Base-by-base conservation (phyloP, 2,329 filamentous ascomycete genomes). In the Ophiostoma populinum region DNA sequence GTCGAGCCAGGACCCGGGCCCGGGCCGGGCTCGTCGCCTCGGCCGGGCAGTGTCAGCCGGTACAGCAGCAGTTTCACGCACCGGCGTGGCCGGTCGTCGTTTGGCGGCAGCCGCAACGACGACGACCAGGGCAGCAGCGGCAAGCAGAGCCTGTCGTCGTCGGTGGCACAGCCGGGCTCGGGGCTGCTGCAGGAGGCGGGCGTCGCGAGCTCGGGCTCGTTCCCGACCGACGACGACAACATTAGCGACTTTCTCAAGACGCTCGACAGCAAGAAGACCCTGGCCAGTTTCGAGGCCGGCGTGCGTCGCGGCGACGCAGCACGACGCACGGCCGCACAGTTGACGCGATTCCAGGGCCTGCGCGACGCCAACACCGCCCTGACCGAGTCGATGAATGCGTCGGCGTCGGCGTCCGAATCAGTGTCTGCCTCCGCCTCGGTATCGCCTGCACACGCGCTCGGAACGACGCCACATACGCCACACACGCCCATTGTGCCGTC, bases 11-110 rank as follows among this genome's bases (percentile, higher is more conserved):
- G 73, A 67, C 1, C 62, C 73, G 66, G 78, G 8, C 72, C 71
- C 24, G 75, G 82, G 7, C 60, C 70, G 75, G 82, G 7, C 60
- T 70, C 37, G 74, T 77, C 6, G 73, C 85, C 87, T 3, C 80
- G 79, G 42, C 81, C 82, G 5, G 18, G 31, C n/a, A 19, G 30
- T 15, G 74, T 80, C n/a, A 76, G 75, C 40, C 75, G 81, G 31
- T 95, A 92, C 51, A 92, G 83, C 54, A 95, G 87, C 54, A 93
- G 86, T 49, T 98, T 98, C 49, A 80, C 78, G 6, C 83, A 93
- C 51, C 73, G 90, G 30, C 73, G 81, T 36, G 77, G 71, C 19
- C 72, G 85, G 29, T 71, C 76, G 17, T 92, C 85, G 0, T 79
- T 79, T 38, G 77, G 80, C 21, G 78, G 79, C 15, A 81, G 76